These are phyloP conservation scores for Hemileccinum impolitum DNA, from an alignment of 768 basidiomycete genomes.

Conservation along the genomic window DNA sequence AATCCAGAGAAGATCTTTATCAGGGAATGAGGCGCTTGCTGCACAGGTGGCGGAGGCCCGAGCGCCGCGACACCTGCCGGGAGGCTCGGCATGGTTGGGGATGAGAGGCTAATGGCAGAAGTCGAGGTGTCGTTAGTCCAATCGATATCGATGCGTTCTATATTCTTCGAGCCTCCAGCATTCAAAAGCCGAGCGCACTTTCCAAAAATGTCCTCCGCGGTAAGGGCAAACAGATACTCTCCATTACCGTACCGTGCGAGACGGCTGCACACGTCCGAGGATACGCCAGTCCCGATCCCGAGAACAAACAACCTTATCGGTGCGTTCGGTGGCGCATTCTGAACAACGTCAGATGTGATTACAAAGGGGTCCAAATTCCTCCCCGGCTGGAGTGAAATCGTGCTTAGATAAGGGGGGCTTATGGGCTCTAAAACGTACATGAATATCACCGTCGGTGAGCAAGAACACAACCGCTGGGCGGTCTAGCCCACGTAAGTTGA, in stretches of 20 bases:
- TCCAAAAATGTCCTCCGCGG: slow-evolving; percentile 42
- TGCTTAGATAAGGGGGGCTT: background rate
- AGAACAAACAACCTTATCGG: slow-evolving; percentile 53
- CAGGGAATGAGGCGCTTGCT: slow-evolving; percentile 33
- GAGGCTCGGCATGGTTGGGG: slow-evolving; percentile 17
- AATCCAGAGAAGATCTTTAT: slow-evolving; percentile 32
- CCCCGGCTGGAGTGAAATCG: slow-evolving; percentile 2
- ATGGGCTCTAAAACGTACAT: slow-evolving; percentile 7
- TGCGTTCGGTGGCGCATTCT: slow-evolving; percentile 23
- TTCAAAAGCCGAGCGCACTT: slow-evolving; percentile 51
- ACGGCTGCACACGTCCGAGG: slow-evolving; percentile 48
- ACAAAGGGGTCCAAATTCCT: slow-evolving; percentile 17
- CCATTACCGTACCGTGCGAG: slow-evolving; percentile 58
- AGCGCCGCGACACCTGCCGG: slow-evolving; percentile 21
- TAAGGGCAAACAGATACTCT: slow-evolving; percentile 42
- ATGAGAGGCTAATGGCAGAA: background rate
- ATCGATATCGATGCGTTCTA: slow-evolving; percentile 46
- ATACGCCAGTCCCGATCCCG: slow-evolving; percentile 51
- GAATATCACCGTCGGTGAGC: slow-evolving; percentile 55
- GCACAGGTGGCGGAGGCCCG: slow-evolving; percentile 33
- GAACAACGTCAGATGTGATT: slow-evolving; percentile 32
- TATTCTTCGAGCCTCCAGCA: slow-evolving; percentile 46
- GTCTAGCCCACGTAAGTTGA: slow-evolving; percentile 31
- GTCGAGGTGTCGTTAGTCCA: slow-evolving; percentile 36
- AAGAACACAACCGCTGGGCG: slow-evolving; percentile 51